phyloP scores from a whole-genome alignment of 345 rosid species.

The Citrus inodora region DNA sequence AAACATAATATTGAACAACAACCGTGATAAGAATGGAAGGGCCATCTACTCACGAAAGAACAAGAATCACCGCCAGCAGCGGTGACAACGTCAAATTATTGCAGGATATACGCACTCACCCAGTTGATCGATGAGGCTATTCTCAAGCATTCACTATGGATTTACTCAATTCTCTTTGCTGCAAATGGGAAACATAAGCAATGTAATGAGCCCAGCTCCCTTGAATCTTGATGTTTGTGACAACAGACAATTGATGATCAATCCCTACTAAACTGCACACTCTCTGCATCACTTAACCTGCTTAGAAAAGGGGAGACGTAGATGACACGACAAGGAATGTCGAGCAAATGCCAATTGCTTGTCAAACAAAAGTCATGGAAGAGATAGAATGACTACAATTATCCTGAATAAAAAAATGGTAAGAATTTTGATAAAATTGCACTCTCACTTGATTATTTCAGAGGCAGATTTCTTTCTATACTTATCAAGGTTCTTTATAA shows the following conservation, averaged over 20 bases:
- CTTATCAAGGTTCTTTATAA: not conserved
- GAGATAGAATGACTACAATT: not conserved
- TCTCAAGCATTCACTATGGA: not conserved
- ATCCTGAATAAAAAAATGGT: not conserved
- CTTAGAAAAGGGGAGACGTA: not conserved
- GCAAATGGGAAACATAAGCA: not conserved
- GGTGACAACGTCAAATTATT: no score
- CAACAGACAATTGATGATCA: not conserved
- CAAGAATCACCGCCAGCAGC: not conserved
- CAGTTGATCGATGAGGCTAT: not conserved
- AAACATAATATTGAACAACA: not conserved
- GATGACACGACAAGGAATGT: not conserved
- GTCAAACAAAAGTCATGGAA: not conserved
- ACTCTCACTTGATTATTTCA: not conserved
- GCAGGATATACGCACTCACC: not conserved
- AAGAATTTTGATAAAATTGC: not conserved
- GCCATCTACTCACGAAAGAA: not conserved
- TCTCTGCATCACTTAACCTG: not conserved
- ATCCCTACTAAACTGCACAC: not conserved
- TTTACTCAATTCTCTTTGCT: constrained; percentile 1
- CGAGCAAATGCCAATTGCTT: not conserved
- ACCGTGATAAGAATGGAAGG: not conserved
- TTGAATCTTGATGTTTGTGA: not conserved
- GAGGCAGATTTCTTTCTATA: not conserved
- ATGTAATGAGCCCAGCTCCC: not conserved